phyloP scores from a whole-genome alignment of 202 grass and related monocot species.

The Elaeis oleifera region DNA sequence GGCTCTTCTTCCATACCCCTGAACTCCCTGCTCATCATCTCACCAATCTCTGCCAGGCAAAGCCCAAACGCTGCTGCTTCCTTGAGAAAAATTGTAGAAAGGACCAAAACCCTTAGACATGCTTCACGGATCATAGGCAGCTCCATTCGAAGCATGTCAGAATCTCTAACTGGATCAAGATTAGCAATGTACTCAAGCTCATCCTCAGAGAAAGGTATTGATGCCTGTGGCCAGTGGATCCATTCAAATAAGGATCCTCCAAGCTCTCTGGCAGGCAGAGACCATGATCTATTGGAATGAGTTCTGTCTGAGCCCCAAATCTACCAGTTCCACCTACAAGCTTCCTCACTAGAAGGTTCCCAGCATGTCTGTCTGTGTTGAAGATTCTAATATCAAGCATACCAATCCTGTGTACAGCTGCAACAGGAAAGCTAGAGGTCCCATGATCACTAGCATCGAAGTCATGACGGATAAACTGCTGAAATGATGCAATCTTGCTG shows the following conservation, averaged over 20 bases:
- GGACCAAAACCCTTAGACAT: constrained; percentile 71
- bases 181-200: constrained; percentile 83
- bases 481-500: constrained; percentile 93
- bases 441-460: constrained; percentile 98
- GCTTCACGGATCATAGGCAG: constrained; percentile 87
- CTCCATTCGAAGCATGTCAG: constrained; percentile 59
- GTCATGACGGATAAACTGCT: constrained; percentile 88
- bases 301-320: constrained; percentile 66
- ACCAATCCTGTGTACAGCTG: constrained; percentile 81
- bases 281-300: constrained; percentile 97
- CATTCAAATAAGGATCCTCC: constrained; percentile 98
- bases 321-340: constrained; percentile 33
- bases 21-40: constrained; percentile 98
- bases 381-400: constrained; percentile 97
- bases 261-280: constrained; percentile 95
- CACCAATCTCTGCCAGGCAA: constrained; percentile 81
- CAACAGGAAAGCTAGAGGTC: constrained; percentile 87
- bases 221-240: constrained; percentile 99
- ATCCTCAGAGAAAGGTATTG: constrained; percentile 80
- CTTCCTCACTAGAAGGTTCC: constrained; percentile 87
- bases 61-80: constrained; percentile 72
- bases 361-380: constrained; percentile 92
- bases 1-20: constrained; percentile 83
- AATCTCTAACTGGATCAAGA: constrained; percentile 63
- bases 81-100: constrained; percentile 94